Evolutionary conservation across 768 basidiomycete species (phyloP), one percentile per base, ranked within the genome.

Genomic region (Russula olivacea): DNA sequence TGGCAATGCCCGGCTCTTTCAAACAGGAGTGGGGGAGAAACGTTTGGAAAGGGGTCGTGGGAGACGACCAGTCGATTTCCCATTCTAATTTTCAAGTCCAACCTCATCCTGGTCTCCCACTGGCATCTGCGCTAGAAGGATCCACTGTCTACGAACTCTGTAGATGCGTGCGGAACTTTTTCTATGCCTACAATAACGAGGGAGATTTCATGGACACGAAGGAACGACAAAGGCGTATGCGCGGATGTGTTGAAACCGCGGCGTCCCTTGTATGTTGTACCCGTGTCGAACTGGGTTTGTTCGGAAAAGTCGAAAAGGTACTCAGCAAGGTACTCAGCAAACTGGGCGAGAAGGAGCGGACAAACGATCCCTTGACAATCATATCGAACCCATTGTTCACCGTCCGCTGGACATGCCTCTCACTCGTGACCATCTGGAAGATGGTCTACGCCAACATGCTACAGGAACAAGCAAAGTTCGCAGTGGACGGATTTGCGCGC

Each of bases 1-100:
- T 55, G 36, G 55, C 49, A 9, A 65, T 65, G 7, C 64, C 64
- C 1, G 64, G 55, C 41, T 52, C 64, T 30, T 61, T 62, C 50
- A 30, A 58, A n/a, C n/a, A 9, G 10, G 30, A 53, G 25, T 59
- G 53, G 58, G 63, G 63, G 8, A 19, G 49, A 30, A 8, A 59
- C 3, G 63, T 59, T 14, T 64, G 58, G 63, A 43, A 17, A 15
- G 45, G 19, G 4, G 62, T 59, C 21, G 25, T 47, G 21, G 5
- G 45, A 21, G 45, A 19, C 19, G n/a, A 45, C 43, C n/a, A 4
- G 43, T 11, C 43, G 43, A 21, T 10, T 1, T 21, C 43, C n/a
- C 10, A 4, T 45, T 9, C 3, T 45, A n/a, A 43, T 19, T 19
- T 21, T 10, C n/a, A 10, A 43, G 19, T 4, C 43, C 43, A 45